Evolutionary conservation across 2,329 filamentous ascomycete genomes (phyloP).

Genomic region (Penicillium vulpinum): DNA sequence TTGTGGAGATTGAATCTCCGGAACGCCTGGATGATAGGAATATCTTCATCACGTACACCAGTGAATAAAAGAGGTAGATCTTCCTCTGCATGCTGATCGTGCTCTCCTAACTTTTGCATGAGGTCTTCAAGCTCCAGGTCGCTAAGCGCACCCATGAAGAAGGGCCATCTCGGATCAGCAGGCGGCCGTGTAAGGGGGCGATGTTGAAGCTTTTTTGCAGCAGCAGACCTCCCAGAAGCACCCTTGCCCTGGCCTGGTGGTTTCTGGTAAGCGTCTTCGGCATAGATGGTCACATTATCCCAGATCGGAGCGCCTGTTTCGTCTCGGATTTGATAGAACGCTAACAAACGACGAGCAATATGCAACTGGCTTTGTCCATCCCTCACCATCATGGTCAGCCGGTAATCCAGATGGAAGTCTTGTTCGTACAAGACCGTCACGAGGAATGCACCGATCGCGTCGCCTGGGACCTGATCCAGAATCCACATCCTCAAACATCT

Average conservation of each 20-base stretch:
- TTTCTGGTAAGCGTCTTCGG: background rate
- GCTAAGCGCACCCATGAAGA: background rate
- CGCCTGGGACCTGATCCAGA: background rate
- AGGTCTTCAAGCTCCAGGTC: background rate
- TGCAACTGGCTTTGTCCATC: background rate
- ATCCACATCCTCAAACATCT: background rate
- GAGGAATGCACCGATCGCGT: conserved; percentile 8
- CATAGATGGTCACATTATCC: background rate
- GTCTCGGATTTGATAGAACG: conserved; percentile 4
- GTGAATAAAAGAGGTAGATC: background rate
- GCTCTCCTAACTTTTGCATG: background rate
- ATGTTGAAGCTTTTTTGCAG: background rate
- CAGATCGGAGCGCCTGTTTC: background rate
- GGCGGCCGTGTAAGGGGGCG: background rate
- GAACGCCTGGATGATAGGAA: background rate
- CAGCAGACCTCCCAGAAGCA: background rate
- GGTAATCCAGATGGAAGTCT: conserved; percentile 3
- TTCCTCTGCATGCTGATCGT: background rate
- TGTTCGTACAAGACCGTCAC: background rate
- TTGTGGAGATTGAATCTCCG: background rate
- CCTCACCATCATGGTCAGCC: background rate
- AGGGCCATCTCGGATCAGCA: background rate
- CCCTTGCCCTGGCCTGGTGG: too few relatives aligned
- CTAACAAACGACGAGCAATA: background rate
- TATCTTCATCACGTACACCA: background rate